Base-by-base conservation (phyloP, 2,329 filamentous ascomycete genomes). In the Calonectria montana region DNA sequence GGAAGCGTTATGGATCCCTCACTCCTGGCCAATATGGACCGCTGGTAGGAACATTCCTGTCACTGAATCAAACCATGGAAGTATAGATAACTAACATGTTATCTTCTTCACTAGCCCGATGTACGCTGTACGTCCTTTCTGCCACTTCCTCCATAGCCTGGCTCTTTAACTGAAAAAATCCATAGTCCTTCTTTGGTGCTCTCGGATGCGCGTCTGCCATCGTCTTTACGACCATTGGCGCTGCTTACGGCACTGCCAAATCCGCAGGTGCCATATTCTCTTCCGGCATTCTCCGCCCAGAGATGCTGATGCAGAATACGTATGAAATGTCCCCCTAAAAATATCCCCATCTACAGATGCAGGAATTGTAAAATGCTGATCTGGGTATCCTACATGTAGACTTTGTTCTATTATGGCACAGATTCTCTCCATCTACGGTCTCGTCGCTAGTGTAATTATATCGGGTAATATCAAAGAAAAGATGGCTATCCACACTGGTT, bases 141-240 rank as follows among this genome's bases (percentile, higher is more conserved):
- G 16, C 27, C 27, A 39, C 55, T 15, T 15, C 7, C 31, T 35
- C 12, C 7, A 23, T 18, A 15, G 18, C 1, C 15, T 21, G 8
- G 5, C 31, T 15, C 35, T 15, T 39, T 29, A 65, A 55, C 69
- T 65, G 8, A n/a, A 23, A 23, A 41, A 64, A 23, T 29, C 4
- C 25, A 15, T 29, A 85, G 83, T 83, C 83, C 77, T 84, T 85
- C 77, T 85, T 86, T 74, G 83, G 84, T 43, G 83, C 83, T 53
- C 80, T 86, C 72, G 84, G 84, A 65, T 85, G 83, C 75, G 77
- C 81, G 35, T 81, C 81, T 47, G 83, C 87, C 80, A 88, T 89
- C 71, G 83, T 88, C 79, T 86, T 89, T 82, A 87, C 87, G 76
- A 88, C 87, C 79, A 80, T 89, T 59, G 87, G 85, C 63, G 85